Conservation (phyloP, 148 eudicot genomes). For the Chenopodium formosanum region DNA sequence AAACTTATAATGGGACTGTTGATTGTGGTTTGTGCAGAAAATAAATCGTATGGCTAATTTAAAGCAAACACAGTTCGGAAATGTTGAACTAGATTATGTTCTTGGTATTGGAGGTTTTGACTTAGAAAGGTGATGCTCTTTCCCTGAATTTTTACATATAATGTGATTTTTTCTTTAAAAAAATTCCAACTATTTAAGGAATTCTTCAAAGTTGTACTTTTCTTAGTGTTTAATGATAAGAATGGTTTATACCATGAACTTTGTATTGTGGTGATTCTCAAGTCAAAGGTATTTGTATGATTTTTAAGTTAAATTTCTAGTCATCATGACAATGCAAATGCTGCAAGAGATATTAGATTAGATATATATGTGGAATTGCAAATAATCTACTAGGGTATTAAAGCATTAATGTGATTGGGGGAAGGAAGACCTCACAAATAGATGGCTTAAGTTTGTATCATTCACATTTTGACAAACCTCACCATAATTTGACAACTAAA, state of each 20-base stretch:
- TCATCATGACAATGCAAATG: background rate
- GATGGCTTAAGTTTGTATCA: no score
- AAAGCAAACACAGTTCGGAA: constrained; percentile 71
- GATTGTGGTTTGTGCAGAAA: constrained; percentile 43
- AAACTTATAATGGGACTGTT: background rate
- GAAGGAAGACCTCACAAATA: no score
- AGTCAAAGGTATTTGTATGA: background rate
- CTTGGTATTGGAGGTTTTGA: constrained; percentile 99
- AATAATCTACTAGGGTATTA: background rate
- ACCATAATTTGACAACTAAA: no score
- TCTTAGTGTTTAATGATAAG: no score
- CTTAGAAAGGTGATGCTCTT: constrained; percentile 69
- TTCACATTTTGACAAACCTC: no score
- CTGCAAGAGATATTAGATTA: background rate
- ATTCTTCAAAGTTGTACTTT: no score
- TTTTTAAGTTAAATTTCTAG: background rate
- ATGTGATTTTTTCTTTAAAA: no score
- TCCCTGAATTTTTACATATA: background rate
- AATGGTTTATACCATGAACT: background rate
- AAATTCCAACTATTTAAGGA: background rate
- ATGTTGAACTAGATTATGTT: constrained; percentile 89
- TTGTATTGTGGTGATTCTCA: background rate
- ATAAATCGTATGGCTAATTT: constrained; percentile 84
- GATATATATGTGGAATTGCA: background rate
- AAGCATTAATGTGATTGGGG: background rate